Evolutionary conservation across 345 rosid genomes (phyloP).

Genomic region (Bruguiera gymnorhiza): DNA sequence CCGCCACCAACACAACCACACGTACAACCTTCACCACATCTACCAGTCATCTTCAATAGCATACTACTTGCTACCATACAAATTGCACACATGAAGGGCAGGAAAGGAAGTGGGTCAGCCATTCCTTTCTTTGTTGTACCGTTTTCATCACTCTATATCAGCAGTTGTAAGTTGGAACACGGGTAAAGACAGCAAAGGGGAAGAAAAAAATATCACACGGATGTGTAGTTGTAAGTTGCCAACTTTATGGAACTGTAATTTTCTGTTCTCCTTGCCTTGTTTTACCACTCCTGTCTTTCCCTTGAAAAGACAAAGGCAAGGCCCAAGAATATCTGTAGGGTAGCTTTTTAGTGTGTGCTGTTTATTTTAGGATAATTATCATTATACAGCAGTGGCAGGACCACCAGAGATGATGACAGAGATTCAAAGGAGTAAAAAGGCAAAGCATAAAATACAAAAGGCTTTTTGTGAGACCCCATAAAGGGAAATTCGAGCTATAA

Average conservation of each 20-base stretch:
- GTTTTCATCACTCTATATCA: conserved; percentile 26
- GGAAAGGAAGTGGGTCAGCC: conserved; percentile 49
- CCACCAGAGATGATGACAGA: no score
- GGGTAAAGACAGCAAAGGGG: conserved; percentile 18
- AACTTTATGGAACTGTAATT: conserved; percentile 30
- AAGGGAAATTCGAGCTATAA: no score
- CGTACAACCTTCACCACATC: background rate
- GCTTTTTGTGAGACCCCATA: no score
- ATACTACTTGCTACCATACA: conserved; percentile 46
- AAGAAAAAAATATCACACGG: conserved; percentile 8
- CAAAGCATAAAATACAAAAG: no score
- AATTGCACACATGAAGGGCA: conserved; percentile 41
- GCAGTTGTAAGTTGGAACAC: conserved; percentile 47
- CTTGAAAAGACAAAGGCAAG: conserved; percentile 27
- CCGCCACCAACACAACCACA: conserved; percentile 21
- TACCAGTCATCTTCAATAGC: conserved; percentile 11
- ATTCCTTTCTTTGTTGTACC: conserved; percentile 39
- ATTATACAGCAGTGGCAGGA: conserved; percentile 25
- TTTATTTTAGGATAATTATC: conserved; percentile 25
- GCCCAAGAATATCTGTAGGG: conserved; percentile 17
- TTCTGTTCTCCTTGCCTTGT: background rate
- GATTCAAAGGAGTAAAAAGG: no score
- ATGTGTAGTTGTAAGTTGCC: conserved; percentile 26
- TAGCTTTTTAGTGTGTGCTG: background rate
- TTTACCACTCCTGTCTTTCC: conserved; percentile 24